Percentiles rank a stretch among this genome's conserved stretches.
phyloP scores from a whole-genome alignment of 2,329 filamentous ascomycete genomes.

The Trichoderma pleuroti region DNA sequence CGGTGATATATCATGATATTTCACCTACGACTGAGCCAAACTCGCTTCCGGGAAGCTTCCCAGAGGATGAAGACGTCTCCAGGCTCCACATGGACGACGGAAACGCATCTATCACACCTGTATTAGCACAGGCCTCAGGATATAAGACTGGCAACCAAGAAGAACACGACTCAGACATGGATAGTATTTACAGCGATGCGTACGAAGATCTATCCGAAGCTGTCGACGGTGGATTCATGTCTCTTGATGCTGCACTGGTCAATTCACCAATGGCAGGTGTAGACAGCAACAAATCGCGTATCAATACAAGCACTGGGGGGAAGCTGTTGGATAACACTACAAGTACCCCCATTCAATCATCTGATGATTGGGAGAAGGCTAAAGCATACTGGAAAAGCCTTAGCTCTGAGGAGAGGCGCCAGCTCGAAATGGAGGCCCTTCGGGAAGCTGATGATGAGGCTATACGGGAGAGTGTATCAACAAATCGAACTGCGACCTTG shows the following conservation, averaged over 20 bases:
- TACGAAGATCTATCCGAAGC: slow-evolving; percentile 67
- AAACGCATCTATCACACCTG: neutral
- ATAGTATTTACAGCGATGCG: slow-evolving; percentile 70
- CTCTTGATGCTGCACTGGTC: slow-evolving; percentile 68
- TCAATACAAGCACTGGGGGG: neutral
- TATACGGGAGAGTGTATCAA: neutral
- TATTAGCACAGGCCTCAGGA: slow-evolving; percentile 24
- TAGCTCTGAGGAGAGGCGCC: slow-evolving; percentile 58
- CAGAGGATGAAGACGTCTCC: neutral
- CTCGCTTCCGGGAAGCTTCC: slow-evolving; percentile 16
- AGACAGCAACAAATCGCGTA: neutral
- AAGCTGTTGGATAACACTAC: neutral
- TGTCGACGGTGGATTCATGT: slow-evolving; percentile 66
- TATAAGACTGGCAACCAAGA: slow-evolving; percentile 18
- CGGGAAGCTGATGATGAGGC: slow-evolving; percentile 49
- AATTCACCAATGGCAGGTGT: slow-evolving; percentile 40
- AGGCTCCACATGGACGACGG: neutral
- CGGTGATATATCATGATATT: neutral
- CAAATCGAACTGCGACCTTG: neutral
- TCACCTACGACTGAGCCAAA: neutral
- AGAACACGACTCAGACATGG: slow-evolving; percentile 46
- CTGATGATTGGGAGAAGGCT: slow-evolving; percentile 62
- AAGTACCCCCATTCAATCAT: slow-evolving; percentile 4
- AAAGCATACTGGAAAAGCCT: slow-evolving; percentile 69
- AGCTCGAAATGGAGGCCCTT: slow-evolving; percentile 56